Base-by-base conservation (phyloP, 768 basidiomycete species). In the Phaeolepiota aurea region DNA sequence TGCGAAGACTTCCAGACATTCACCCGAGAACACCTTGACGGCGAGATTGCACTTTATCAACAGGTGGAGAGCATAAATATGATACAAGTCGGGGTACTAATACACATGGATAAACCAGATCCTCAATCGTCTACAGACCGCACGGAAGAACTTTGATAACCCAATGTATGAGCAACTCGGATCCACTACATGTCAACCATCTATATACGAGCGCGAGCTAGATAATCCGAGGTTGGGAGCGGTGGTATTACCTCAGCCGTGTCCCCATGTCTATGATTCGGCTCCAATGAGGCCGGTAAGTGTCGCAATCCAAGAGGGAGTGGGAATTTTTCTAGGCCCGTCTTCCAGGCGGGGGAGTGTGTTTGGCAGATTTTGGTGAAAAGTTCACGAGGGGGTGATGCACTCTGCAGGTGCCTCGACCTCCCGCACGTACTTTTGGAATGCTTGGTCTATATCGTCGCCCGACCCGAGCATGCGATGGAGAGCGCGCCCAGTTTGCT, bases 181-280 rank as follows among this genome's bases (percentile, higher is more conserved):
- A 1, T 54, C 57, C 2, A 61, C 68, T 2, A 65, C 82, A 3
- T 69, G 82, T 16, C 66, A 77, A 47, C 72, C 84, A 13, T 87
- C 83, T 10, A 80, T 82, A 25, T 83, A 86, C 54, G 85, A 88
- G 55, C 76, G 79, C 34, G 82, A 88, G 44, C 64, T 88, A 38
- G 72, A 75, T 44, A 71, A 69, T 39, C 71, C 78, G 16, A 69
- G 70, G 16, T 54, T 71, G 37, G 63, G 44, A 21, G 60, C 64
- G 11, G 60, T 56, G 16, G 74, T 74, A 1, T 66, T 88, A n/a
- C 66, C 70, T 4, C 84, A 87, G 54, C 86, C 87, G 2, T 81
- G 77, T 44, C 83, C 85, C 5, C 86, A 89, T 56, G 80, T 86
- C 1, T 87, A 74, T 48, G 87, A 89, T 54, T 76, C 74, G 14